Conservation (phyloP, 2,329 filamentous ascomycete genomes). For the Fusarium incarnatum region DNA sequence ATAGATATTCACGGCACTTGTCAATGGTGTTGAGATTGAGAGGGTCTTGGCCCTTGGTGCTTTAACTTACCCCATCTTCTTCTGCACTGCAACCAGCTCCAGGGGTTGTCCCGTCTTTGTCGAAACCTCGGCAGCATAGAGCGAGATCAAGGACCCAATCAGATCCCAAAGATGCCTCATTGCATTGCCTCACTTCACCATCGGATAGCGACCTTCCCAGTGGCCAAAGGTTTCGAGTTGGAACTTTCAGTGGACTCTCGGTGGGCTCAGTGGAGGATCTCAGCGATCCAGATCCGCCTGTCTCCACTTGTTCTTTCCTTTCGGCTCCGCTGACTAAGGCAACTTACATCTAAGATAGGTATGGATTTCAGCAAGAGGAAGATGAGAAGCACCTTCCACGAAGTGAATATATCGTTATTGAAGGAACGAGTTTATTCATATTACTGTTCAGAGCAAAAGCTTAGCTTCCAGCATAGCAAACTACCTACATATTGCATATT, state of each 20-base stretch:
- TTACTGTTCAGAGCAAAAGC: neutral
- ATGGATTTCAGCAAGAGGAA: neutral
- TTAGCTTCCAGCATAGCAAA: neutral
- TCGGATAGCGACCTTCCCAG: neutral
- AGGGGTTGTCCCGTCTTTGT: neutral
- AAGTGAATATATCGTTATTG: neutral
- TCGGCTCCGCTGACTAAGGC: neutral
- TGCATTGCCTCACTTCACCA: neutral
- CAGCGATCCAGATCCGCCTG: neutral
- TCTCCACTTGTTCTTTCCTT: neutral
- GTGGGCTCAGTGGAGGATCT: neutral
- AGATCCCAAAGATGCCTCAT: neutral
- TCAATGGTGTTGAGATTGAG: constrained; percentile 1
- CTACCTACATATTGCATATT: neutral
- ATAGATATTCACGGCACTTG: constrained; percentile 4
- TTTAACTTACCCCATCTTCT: constrained; percentile 3
- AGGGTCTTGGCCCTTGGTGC: neutral
- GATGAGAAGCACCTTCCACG: neutral
- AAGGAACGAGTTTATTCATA: neutral
- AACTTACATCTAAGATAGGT: neutral
- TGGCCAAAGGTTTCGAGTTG: neutral
- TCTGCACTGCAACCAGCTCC: neutral
- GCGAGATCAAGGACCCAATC: neutral
- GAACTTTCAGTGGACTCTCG: neutral
- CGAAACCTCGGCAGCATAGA: neutral